Base-by-base conservation (phyloP, 2,329 filamentous ascomycete genomes). In the Neofusicoccum parvum region DNA sequence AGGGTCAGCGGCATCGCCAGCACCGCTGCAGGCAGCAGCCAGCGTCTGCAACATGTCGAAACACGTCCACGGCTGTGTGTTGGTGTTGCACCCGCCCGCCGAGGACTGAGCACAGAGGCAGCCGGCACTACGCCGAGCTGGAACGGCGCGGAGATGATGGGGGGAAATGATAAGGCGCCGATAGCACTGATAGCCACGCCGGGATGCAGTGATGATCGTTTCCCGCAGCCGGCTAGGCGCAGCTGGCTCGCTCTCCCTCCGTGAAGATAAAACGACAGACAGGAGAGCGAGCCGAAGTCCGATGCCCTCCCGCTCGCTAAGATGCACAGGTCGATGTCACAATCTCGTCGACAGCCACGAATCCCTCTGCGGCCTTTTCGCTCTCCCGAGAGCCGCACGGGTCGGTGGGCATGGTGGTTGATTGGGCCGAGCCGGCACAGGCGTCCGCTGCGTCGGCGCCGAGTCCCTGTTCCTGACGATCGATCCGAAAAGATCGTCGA, bases 401-500 rank as follows among this genome's bases (percentile, higher is more conserved):
- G 27, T 32, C 27, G 27, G 27, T 32, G 27, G 27, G 6, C 27
- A 32, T 32, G 27, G 27, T 32, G 27, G 27, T 7, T 7, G 27
- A 32, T 32, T 32, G 27, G 27, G 27, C 6, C 5, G 23, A 23
- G 23, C 23, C 23, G 23, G 23, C 23, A 23, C 23, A 23, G 20
- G 17, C 20, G 27, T 15, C 46, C 46, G 17, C 17, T 14, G 20
- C 17, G 37, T 17, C 32, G 50, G 50, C 32, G 50, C 34, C 50
- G 50, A 37, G 37, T 32, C 20, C 53, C 37, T 46, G 54, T 59
- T 36, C 54, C 54, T 59, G 54, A 46, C 41, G 54, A 59, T 59
- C 54, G 41, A 45, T 36, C 54, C 54, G 51, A 56, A 41, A 23
- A 32, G 54, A 45, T 45, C 54, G 39, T 58, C 54, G 51, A n/a